Evolutionary conservation across 352 stramenopile species (phyloP).

Genomic region (Phytophthora pinifolia): DNA sequence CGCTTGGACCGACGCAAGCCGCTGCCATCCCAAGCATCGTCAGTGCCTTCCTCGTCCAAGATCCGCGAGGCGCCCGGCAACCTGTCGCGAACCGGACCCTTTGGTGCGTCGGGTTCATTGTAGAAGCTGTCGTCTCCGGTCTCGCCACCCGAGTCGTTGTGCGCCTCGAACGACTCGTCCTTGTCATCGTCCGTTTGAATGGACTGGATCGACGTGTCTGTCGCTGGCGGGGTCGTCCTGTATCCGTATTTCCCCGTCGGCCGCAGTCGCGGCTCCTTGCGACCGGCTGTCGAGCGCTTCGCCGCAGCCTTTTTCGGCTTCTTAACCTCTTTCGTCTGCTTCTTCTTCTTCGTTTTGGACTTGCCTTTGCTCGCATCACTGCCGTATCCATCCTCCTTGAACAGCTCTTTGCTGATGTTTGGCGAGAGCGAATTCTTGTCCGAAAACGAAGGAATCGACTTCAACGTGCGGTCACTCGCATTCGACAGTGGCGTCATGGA

Average conservation of each 20-base stretch:
- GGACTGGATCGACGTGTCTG: constrained; percentile 45
- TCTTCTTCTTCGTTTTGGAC: constrained; percentile 22
- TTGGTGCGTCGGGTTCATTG: constrained; percentile 30
- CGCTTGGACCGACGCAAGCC: constrained; percentile 77
- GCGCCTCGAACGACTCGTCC: constrained; percentile 57
- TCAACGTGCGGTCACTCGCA: constrained; percentile 61
- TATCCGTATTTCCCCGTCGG: constrained; percentile 50
- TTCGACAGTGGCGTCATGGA: constrained; percentile 72
- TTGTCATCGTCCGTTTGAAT: constrained; percentile 55
- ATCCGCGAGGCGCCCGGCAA: constrained; percentile 48
- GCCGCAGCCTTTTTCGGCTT: constrained; percentile 30
- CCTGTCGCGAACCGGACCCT: constrained; percentile 44
- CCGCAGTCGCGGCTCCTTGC: constrained; percentile 32
- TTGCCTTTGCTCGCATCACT: constrained; percentile 38
- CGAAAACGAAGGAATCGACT: constrained; percentile 56
- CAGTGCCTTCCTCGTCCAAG: constrained; percentile 27
- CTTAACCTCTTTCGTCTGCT: constrained; percentile 30
- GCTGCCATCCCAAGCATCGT: constrained; percentile 36
- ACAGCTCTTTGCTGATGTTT: constrained; percentile 58
- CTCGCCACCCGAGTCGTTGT: constrained; percentile 43
- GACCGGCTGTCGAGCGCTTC: constrained; percentile 18
- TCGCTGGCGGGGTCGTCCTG: constrained; percentile 41
- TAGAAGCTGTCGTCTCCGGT: constrained; percentile 64
- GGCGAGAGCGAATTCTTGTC: constrained; percentile 51
- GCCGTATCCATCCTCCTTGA: constrained; percentile 33